Evolutionary conservation across 2,329 filamentous ascomycete species (phyloP), one percentile per base, ranked within the genome.

Genomic region (Aspergillus sp.): DNA sequence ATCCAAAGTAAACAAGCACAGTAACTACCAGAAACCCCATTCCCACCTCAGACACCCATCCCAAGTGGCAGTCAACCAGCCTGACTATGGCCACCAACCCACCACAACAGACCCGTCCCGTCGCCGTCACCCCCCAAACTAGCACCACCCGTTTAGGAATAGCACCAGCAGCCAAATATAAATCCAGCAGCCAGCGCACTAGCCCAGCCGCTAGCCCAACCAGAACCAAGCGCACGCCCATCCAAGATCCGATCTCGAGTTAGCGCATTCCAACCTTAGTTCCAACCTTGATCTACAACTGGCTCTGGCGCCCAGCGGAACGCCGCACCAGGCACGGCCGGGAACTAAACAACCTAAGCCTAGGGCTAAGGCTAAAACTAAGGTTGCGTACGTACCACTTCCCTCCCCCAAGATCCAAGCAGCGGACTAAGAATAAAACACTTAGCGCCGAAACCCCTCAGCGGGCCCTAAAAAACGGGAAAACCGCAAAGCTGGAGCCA

Each of bases 181-280:
- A 24, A 15, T 34, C 24, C 17, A 40, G 13, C 20, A 13, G 41
- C 34, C 37, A 42, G 17, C 37, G 40, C 40, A 2, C 44, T 46
- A 46, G 44, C 40, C n/a, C 41, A 51, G 30, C 27, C 47, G n/a
- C 40, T 51, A 51, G 40, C 42, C 49, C 47, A 45, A 51, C 54
- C 54, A 56, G 54, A 56, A 51, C 47, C 54, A 37, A 19, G 17
- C 34, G 17, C 33, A 40, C 22, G 12, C 37, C 6, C 22, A 51
- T 41, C 34, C 34, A 41, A 20, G 48, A 41, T 46, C 41, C 50
- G 37, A 46, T n/a, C 22, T 46, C 37, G 12, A 49, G 46, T 19
- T 24, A 46, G 44, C n/a, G 20, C 22, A 30, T n/a, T 27, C 44
- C 17, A 4, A 46, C 47, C 30, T 50, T 37, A 11, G 37, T 15